Conservation (phyloP, 2,329 filamentous ascomycete genomes). For the Aspergillus eucalypticola region DNA sequence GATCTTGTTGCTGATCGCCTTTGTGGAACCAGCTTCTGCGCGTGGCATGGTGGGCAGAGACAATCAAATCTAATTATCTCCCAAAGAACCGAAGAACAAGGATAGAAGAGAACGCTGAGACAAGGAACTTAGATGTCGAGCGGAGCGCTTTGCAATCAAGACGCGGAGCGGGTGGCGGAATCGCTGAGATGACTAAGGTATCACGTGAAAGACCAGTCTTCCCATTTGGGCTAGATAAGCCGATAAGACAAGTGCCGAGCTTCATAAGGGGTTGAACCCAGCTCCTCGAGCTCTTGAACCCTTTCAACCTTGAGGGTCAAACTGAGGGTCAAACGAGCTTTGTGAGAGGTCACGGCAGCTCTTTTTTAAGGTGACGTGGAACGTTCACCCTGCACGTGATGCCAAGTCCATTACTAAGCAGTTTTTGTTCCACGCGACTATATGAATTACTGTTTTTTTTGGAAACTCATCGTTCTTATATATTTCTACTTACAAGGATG, state of each 20-base stretch:
- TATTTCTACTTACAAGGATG: too few species aligned
- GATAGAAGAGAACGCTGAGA: neutral
- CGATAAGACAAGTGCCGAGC: neutral
- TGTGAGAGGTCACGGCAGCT: too few species aligned
- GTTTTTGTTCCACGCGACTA: too few species aligned
- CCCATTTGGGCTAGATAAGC: neutral
- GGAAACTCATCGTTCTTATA: too few species aligned
- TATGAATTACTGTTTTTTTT: too few species aligned
- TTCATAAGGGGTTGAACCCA: neutral
- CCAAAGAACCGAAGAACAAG: too few species aligned
- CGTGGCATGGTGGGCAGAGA: constrained; percentile 68
- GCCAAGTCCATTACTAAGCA: too few species aligned
- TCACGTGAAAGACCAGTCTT: neutral
- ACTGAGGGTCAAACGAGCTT: too few species aligned
- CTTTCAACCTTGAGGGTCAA: neutral
- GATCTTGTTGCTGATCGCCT: constrained; percentile 86
- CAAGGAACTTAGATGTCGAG: neutral
- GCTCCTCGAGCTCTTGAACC: neutral
- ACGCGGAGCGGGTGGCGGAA: neutral
- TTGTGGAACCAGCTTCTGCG: constrained; percentile 90
- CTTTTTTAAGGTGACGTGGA: too few species aligned
- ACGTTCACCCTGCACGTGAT: too few species aligned
- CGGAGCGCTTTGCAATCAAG: neutral
- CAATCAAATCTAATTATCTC: neutral
- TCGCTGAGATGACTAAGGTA: neutral